These are phyloP conservation scores for Physocladia obscura DNA, from an alignment of 192 early-diverging fungal genomes.

Conservation along the genomic window DNA sequence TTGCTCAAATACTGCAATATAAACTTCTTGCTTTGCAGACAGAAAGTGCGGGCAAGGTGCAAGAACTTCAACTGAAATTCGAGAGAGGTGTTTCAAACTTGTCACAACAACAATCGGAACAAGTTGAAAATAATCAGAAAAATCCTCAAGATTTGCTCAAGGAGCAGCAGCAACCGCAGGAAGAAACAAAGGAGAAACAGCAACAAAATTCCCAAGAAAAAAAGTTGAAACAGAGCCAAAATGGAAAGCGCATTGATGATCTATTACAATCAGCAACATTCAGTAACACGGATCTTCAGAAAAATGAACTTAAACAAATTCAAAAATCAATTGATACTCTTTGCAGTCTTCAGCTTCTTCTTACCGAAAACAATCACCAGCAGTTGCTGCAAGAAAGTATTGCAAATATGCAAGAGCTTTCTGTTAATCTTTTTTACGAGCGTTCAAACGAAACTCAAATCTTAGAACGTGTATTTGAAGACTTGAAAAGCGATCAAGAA, in stretches of 20 bases:
- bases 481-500: slow-evolving; percentile 2
- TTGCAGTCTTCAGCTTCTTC: not conserved
- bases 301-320: not conserved
- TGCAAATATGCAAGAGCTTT: slow-evolving; percentile 15
- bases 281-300: not conserved
- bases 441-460: slow-evolving; percentile 5
- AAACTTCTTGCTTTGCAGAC: slow-evolving; percentile 7
- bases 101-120: not conserved
- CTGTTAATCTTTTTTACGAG: slow-evolving; percentile 3
- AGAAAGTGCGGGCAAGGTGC: not conserved
- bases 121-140: slow-evolving; percentile 6
- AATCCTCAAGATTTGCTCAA: not conserved
- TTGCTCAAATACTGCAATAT: slow-evolving; percentile 13
- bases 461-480: slow-evolving; percentile 10
- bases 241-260: too few relatives aligned
- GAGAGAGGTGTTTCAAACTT: too few relatives aligned
- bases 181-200: not conserved
- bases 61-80: slow-evolving; percentile 4
- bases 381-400: slow-evolving; percentile 10
- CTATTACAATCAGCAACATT: not conserved
- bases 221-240: too few relatives aligned
- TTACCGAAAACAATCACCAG: not conserved
- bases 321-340: slow-evolving; percentile 17
- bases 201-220: too few relatives aligned
- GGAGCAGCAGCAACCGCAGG: slow-evolving; percentile 1